Base-by-base conservation (phyloP, 371 early-diverging fungal genomes). In the Mortierella sp. region DNA sequence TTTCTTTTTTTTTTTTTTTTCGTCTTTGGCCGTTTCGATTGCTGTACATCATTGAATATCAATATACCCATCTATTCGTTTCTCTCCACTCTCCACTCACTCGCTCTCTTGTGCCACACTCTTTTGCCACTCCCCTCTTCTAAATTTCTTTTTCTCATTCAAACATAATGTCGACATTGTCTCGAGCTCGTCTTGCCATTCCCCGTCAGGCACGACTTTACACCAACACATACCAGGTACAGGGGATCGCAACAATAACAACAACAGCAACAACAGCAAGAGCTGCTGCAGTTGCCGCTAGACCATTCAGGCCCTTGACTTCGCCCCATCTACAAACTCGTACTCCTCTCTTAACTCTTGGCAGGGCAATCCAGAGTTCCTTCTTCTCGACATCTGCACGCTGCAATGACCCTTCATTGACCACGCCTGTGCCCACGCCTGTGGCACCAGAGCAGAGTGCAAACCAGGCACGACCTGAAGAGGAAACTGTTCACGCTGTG, bases 401-500 rank as follows among this genome's bases (percentile, higher is more conserved):
- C n/a, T 39, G 69, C 43, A n/a, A 51, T 39, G 81, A 80, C 51
- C 81, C 81, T 22, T 63, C 80, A n/a, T n/a, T 75, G 72, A 80
- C 81, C 3, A 80, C 66, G 9, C 81, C 81, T 37, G 66, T 75
- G 26, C 81, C 75, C 18, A 75, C 54, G n/a, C 75, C 81, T 28
- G 70, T 80, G 12, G 75, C 66, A 16, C 75, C 75, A n/a, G 81
- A 80, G 62, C 54, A 35, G 47, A 32, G 11, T 6, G 14, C 9
- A 22, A 49, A 54, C 35, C 51, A 75, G 37, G 67, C 55, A 24
- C 68, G 66, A 2, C 66, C 81, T 9, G 81, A 80, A 54, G 72
- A 80, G 24, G 81, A 75, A 32, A 75, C 75, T 51, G 75, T 75
- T 59, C 96, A 97, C 79, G 97, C 97, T 37, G 97, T 97, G 3